These are phyloP conservation scores for Amborella trichopoda DNA, from an alignment of 164 flowering plant species.

Conservation along the genomic window DNA sequence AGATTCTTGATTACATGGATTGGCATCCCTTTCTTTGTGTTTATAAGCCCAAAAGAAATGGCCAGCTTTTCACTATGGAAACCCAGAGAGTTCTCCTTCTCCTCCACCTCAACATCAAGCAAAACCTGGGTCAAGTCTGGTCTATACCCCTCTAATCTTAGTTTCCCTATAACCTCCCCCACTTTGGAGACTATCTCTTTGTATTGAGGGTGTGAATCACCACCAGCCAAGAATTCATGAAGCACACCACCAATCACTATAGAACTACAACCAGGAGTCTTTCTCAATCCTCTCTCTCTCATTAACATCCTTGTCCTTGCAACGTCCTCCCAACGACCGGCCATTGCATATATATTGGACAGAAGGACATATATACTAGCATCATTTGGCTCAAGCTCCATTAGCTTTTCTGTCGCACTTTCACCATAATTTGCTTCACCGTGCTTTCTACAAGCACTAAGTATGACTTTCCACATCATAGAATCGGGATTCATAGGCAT, in stretches of 20 bases:
- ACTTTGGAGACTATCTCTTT: constrained; percentile 7
- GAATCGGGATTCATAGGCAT: constrained; percentile 70
- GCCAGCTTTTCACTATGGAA: constrained; percentile 80
- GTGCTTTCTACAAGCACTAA: constrained; percentile 50
- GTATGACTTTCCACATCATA: constrained; percentile 46
- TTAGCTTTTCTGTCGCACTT: constrained; percentile 27
- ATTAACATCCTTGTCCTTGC: constrained; percentile 56
- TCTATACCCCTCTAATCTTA: constrained; percentile 16
- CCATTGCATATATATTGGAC: constrained; percentile 49
- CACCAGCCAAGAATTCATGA: constrained; percentile 14
- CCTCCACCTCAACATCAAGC: constrained; percentile 19
- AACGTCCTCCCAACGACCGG: constrained; percentile 47
- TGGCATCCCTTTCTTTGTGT: constrained; percentile 3
- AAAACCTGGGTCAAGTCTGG: constrained; percentile 16
- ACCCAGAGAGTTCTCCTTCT: constrained; percentile 13
- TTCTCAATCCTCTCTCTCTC: constrained; percentile 41
- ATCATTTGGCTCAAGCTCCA: constrained; percentile 46
- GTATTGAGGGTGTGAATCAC: constrained; percentile 3
- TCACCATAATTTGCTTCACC: constrained; percentile 38
- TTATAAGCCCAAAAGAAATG: constrained; percentile 59
- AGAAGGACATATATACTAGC: constrained; percentile 56
- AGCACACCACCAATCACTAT: constrained; percentile 4
- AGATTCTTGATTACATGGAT: constrained; percentile 16
- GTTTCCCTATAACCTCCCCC: constrained; percentile 9
- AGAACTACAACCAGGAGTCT: constrained; percentile 52